Percentiles rank a stretch among this genome's conserved stretches.
Evolutionary conservation across 1,284 basidiomycete genomes (phyloP).

Genomic region (Cystobasidium sp.): DNA sequence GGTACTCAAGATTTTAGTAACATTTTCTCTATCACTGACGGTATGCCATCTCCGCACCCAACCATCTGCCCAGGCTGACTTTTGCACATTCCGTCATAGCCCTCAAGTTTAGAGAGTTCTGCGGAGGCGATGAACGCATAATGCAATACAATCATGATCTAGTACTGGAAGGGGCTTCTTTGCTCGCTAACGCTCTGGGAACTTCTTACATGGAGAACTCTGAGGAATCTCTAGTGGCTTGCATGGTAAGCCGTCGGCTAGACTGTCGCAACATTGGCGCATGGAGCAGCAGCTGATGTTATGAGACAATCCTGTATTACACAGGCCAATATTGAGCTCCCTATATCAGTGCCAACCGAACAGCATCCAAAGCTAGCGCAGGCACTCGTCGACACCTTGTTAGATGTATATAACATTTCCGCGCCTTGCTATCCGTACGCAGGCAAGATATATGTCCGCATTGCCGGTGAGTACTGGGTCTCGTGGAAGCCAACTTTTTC

Average conservation of each 20-base stretch:
- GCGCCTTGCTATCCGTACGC: slow-evolving; percentile 49
- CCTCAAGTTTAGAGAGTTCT: slow-evolving; percentile 48
- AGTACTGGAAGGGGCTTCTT: slow-evolving; percentile 47
- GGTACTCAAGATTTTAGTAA: slow-evolving; percentile 41
- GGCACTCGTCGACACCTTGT: slow-evolving; percentile 39
- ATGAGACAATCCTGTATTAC: too few relatives aligned
- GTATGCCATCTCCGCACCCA: not conserved
- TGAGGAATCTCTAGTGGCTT: slow-evolving; percentile 47
- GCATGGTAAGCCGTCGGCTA: slow-evolving; percentile 46
- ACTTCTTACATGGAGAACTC: slow-evolving; percentile 50
- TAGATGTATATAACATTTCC: slow-evolving; percentile 38
- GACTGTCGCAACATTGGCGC: not conserved
- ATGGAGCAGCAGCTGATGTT: not conserved
- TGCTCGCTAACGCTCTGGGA: slow-evolving; percentile 45
- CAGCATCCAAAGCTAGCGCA: slow-evolving; percentile 10
- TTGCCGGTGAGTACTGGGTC: slow-evolving; percentile 25
- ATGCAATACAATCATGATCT: slow-evolving; percentile 47
- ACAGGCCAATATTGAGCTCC: slow-evolving; percentile 50
- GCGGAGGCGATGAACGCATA: slow-evolving; percentile 51
- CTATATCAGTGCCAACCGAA: slow-evolving; percentile 19
- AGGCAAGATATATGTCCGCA: slow-evolving; percentile 49
- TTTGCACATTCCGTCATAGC: slow-evolving; percentile 41
- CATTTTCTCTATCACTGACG: slow-evolving; percentile 22
- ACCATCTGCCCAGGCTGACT: slow-evolving; percentile 27
- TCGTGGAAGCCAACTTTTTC: slow-evolving; percentile 33